These are phyloP conservation scores for Hypomyces rosellus DNA, from an alignment of 2,329 filamentous ascomycete genomes.

Conservation along the genomic window DNA sequence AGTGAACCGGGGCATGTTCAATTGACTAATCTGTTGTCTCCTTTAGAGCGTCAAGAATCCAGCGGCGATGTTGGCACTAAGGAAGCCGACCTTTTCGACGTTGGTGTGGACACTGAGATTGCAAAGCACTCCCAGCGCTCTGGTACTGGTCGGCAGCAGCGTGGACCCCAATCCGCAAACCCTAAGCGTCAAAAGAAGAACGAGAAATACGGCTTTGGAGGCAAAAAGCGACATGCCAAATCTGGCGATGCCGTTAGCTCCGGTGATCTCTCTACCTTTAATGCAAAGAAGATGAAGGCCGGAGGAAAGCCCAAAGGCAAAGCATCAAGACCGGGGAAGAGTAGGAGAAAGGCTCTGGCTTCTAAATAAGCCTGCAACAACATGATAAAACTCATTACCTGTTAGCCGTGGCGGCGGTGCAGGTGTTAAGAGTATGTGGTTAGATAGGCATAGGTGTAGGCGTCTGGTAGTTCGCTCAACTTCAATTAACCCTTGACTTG, in stretches of 20 bases:
- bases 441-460: neutral
- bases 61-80: constrained; percentile 56
- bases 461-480: neutral
- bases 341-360: constrained; percentile 39
- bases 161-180: constrained; percentile 36
- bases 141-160: constrained; percentile 32
- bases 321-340: constrained; percentile 45
- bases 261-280: constrained; percentile 75
- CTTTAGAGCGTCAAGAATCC: constrained; percentile 75
- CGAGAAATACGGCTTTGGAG: constrained; percentile 89
- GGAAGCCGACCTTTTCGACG: constrained; percentile 86
- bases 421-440: neutral
- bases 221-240: constrained; percentile 89
- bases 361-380: constrained; percentile 15
- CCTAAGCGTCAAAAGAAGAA: constrained; percentile 89
- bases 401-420: neutral
- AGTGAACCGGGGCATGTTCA: constrained; percentile 1
- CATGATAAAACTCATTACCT: neutral
- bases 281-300: constrained; percentile 75
- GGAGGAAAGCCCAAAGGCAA: constrained; percentile 26
- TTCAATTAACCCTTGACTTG: neutral
- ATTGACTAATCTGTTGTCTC: constrained; percentile 10
- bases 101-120: constrained; percentile 69
- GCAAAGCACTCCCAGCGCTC: constrained; percentile 31
- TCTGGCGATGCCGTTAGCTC: constrained; percentile 82